phyloP scores from a whole-genome alignment of 148 eudicot species.

The Limonium bicolor region DNA sequence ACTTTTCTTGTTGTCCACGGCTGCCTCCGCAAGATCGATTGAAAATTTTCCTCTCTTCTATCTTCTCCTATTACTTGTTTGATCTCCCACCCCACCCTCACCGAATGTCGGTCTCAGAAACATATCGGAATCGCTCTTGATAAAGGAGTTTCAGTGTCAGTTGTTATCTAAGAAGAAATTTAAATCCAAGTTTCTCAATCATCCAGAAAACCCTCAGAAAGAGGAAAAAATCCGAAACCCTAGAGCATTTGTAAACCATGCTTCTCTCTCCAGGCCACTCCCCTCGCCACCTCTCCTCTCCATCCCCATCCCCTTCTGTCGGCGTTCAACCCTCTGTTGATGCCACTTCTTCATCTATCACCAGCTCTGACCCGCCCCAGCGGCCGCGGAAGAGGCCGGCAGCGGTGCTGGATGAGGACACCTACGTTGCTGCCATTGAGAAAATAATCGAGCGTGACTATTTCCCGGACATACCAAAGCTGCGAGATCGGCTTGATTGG shows the following conservation, averaged over 20 bases:
- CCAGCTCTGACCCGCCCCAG: background rate
- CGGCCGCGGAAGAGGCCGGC: conserved; percentile 11
- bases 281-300: conserved; percentile 77
- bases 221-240: too few species aligned
- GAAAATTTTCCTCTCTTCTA: too few species aligned
- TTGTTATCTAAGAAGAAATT: too few species aligned
- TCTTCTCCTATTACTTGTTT: too few species aligned
- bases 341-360: conserved; percentile 4
- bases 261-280: conserved; percentile 85
- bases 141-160: too few species aligned
- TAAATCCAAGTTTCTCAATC: too few species aligned
- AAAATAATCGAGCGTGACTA: conserved; percentile 88
- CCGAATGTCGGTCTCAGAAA: too few species aligned
- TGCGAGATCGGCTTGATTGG: conserved; percentile 90
- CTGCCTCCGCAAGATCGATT: too few species aligned
- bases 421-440: conserved; percentile 77
- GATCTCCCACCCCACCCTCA: too few species aligned
- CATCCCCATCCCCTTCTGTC: conserved; percentile 34
- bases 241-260: conserved; percentile 26
- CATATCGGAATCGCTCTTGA: too few species aligned
- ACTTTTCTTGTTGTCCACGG: too few species aligned
- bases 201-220: too few species aligned
- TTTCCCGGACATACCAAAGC: conserved; percentile 94
- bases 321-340: conserved; percentile 11
- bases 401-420: conserved; percentile 62